Conservation (phyloP, 148 eudicot genomes). For the Spergularia marina region DNA sequence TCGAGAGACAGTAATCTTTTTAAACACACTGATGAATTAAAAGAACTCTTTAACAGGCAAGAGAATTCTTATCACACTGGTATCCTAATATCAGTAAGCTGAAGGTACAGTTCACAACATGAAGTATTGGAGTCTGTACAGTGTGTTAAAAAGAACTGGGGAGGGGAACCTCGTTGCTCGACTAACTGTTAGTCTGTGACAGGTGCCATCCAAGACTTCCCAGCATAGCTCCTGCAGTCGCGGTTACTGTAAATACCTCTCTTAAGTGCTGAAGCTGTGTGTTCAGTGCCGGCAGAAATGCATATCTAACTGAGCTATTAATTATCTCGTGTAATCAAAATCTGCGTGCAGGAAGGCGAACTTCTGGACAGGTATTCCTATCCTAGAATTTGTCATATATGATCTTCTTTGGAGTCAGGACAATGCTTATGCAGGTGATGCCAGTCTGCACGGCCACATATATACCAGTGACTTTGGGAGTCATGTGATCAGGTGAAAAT, state of each 20-base stretch:
- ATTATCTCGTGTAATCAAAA: not conserved
- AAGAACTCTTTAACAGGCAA: no score
- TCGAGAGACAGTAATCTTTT: no score
- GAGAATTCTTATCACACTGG: no score
- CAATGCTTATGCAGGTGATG: no score
- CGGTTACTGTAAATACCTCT: not conserved
- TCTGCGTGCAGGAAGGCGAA: not conserved
- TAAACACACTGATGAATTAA: no score
- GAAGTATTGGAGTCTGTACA: slow-evolving; percentile 17
- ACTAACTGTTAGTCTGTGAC: not conserved
- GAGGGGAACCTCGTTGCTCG: not conserved
- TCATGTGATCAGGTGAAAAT: no score
- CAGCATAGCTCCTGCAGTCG: not conserved
- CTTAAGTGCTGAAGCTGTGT: not conserved
- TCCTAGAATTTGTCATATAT: not conserved
- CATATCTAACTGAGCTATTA: not conserved
- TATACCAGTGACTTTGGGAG: no score
- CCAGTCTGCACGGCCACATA: no score
- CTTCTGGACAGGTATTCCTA: not conserved
- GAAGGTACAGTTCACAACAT: no score
- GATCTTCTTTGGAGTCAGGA: no score
- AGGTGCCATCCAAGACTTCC: not conserved
- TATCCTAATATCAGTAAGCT: no score
- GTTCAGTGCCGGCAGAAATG: not conserved
- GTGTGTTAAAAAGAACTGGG: not conserved